These are phyloP conservation scores for Patellifolia procumbens DNA, from an alignment of 179 eudicot species.

Conservation along the genomic window DNA sequence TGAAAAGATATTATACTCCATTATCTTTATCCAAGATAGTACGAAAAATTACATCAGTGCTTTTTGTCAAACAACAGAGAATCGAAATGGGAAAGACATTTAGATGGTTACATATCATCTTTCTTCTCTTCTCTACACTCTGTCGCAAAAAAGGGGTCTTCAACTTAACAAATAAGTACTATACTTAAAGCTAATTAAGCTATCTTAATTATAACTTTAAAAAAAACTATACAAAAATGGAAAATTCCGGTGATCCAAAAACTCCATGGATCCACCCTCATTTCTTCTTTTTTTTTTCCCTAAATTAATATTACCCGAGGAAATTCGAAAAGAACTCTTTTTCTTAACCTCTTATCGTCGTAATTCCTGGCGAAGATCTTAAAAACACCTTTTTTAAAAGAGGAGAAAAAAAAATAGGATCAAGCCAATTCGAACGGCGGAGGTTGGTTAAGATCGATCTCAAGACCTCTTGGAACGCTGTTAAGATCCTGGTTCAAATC, in stretches of 20 bases:
- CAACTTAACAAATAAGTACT: neutral
- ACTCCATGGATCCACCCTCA: conserved; percentile 17
- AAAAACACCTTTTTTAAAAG: conserved; percentile 11
- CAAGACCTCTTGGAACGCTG: conserved; percentile 21
- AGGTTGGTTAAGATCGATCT: conserved; percentile 37
- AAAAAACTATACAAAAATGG: conserved; percentile 20
- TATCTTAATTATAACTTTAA: neutral
- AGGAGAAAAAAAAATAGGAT: conserved; percentile 6
- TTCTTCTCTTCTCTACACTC: conserved; percentile 14
- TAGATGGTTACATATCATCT: neutral
- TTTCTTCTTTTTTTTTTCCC: conserved; percentile 20
- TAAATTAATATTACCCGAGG: neutral
- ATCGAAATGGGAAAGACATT: neutral
- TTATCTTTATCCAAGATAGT: conserved; percentile 9
- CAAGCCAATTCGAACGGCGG: conserved; percentile 40
- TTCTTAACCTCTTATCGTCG: neutral
- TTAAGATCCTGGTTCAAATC: conserved; percentile 50
- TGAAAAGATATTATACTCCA: neutral
- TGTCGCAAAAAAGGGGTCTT: conserved; percentile 23
- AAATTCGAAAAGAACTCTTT: neutral
- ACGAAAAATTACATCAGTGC: conserved; percentile 18
- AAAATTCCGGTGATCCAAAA: conserved; percentile 28
- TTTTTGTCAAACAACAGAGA: conserved; percentile 30
- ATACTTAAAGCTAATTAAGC: conserved; percentile 1
- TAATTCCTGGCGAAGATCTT: conserved; percentile 1